Conservation (phyloP, 768 basidiomycete species). For the Tulasnella sp. region DNA sequence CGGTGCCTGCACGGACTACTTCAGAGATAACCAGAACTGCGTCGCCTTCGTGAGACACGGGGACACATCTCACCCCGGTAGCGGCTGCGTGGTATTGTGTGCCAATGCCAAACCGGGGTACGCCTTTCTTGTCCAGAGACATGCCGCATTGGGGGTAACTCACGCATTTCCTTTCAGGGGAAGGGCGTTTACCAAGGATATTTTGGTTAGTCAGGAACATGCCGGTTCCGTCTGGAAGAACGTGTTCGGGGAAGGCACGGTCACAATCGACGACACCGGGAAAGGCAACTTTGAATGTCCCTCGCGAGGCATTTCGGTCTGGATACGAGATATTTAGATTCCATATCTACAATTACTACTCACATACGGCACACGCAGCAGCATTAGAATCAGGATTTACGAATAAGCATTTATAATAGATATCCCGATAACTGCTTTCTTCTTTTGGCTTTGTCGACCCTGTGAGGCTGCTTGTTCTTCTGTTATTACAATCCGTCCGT, state of each 20-base stretch:
- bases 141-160: too few relatives aligned
- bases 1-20: constrained; percentile 60
- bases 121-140: not conserved
- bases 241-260: not conserved
- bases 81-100: constrained; percentile 67
- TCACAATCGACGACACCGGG: not conserved
- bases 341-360: not conserved
- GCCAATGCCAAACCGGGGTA: constrained; percentile 47
- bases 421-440: not conserved
- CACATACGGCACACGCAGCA: not conserved
- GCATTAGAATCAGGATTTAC: constrained; percentile 5
- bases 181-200: constrained; percentile 10
- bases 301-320: constrained; percentile 18
- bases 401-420: constrained; percentile 6
- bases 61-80: constrained; percentile 40
- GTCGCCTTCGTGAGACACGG: constrained; percentile 76
- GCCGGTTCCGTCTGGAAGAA: constrained; percentile 16
- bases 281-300: constrained; percentile 20
- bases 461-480: not conserved
- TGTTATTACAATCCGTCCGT: not conserved
- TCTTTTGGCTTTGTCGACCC: not conserved
- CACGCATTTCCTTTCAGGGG: not conserved
- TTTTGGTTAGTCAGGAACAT: constrained; percentile 3
- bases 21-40: constrained; percentile 48
- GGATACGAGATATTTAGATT: constrained; percentile 17